Base-by-base conservation (phyloP, 2,329 filamentous ascomycete species). In the Colletotrichum higginsianum region DNA sequence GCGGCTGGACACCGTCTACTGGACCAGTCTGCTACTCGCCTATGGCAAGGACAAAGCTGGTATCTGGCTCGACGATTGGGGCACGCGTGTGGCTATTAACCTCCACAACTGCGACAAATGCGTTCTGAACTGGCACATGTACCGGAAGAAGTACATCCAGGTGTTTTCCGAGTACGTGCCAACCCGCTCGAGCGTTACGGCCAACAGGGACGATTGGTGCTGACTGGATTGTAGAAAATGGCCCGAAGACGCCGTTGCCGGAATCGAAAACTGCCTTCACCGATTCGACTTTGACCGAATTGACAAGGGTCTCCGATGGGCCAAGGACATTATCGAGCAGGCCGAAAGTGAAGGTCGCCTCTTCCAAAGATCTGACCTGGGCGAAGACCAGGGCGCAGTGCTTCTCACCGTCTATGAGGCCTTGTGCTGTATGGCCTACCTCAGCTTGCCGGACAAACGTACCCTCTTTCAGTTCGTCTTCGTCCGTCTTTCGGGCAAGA, bases 371-470 rank as follows among this genome's bases (percentile, higher is more conserved):
- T 77, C 82, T 0, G 83, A 84, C 63, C 82, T 89, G 47, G 85
- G 84, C 15, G 82, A 83, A 23, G 79, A 86, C 8, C 82, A 88
- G 38, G 83, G 87, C 2, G 84, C 89, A 38, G 90, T 94, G 8
- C 88, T 97, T 61, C 89, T 96, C 70, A 92, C 94, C 13, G 89
- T 98, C 40, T 98, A 97, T 77, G 96, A 98, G 80, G 92, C 93
- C 0, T 84, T 98, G 62, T 97, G 95, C 80, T 97, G 93, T 80
- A 90, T 95, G 75, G 87, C 92, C 0, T 94, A 97, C 78, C 86
- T 98, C 72, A 87, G 82, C 55, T 75, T 84, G n/a, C 84, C 86
- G 1, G 85, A 86, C 4, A 86, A 86, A 74, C 84, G 87, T 3
- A 76, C 79, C 0, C 79, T 91, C 74, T 98, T 98, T 79, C 93